Base-by-base conservation (phyloP, 2,329 filamentous ascomycete species). In the Hysterium pulicare region DNA sequence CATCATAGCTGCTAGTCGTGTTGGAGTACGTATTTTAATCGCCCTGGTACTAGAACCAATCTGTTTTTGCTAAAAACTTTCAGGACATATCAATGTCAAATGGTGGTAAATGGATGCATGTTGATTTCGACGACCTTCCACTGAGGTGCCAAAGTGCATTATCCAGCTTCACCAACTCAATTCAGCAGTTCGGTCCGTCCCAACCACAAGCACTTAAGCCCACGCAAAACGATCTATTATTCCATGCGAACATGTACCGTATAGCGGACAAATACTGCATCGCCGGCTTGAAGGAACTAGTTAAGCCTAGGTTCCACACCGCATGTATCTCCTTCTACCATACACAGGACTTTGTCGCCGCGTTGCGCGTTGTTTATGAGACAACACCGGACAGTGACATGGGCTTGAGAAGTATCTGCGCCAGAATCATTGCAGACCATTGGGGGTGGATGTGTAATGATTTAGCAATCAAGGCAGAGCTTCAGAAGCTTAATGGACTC, bases 171-270 rank as follows among this genome's bases (percentile, higher is more conserved):
- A 28, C 24, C 24, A 8, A 13, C 24, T 13, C 24, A 7, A 28
- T 28, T n/a, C n/a, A n/a, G n/a, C n/a, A n/a, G 13, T 28, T 7
- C 24, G 24, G 24, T 28, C 24, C 24, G 13, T 13, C 24, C 24
- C 7, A 8, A 8, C 24, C 24, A 28, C 24, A 7, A 8, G 13
- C 7, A 7, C 24, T 28, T 13, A 8, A 4, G 20, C 20, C 19
- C 9, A 9, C 20, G 10, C 4, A 8, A 28, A n/a, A n/a, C n/a
- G 33, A 8, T 9, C 35, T 38, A 5, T n/a, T 28, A 13, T 24
- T 38, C 35, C 35, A 38, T 9, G 35, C 35, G 7, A 13, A 23
- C n/a, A 38, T 38, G 20, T 38, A 38, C n/a, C n/a, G n/a, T 15
- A 5, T 38, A 13, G 35, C 35, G 10, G 35, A 38, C 15, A 38